phyloP scores from a whole-genome alignment of 371 early-diverging fungal species.

The Mucor saturninus region DNA sequence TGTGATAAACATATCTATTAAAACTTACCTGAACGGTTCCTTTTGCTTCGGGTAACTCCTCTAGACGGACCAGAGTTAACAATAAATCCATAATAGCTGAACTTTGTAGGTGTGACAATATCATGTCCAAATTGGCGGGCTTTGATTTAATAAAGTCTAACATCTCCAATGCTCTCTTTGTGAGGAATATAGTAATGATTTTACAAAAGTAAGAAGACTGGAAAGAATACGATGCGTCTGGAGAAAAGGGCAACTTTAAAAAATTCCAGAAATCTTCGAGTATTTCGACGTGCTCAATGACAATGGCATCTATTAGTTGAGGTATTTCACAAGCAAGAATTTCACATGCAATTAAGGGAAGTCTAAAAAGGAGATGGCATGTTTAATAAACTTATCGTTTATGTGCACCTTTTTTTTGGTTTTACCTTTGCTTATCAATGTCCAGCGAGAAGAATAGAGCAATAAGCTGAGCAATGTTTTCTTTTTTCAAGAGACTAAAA shows the following conservation, averaged over 20 bases:
- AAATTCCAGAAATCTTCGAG: constrained; percentile 84
- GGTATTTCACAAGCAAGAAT: constrained; percentile 86
- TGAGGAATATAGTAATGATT: constrained; percentile 82
- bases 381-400: background rate
- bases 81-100: constrained; percentile 90
- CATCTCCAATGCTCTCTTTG: constrained; percentile 82
- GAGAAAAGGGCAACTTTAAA: constrained; percentile 73
- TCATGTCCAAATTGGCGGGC: constrained; percentile 56
- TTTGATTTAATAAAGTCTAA: constrained; percentile 72
- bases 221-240: constrained; percentile 63
- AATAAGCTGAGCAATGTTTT: constrained; percentile 68
- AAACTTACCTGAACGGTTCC: constrained; percentile 73
- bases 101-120: constrained; percentile 82
- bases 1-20: too few species aligned
- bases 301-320: constrained; percentile 77
- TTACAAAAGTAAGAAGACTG: constrained; percentile 89
- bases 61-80: constrained; percentile 88
- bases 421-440: constrained; percentile 31
- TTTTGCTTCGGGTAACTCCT: constrained; percentile 85
- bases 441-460: constrained; percentile 49
- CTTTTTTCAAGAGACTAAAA: constrained; percentile 50
- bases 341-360: constrained; percentile 86
- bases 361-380: constrained; percentile 43
- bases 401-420: background rate
- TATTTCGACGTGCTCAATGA: constrained; percentile 65